Evolutionary conservation across 2,329 filamentous ascomycete genomes (phyloP).

Genomic region (Cytospora piceicola): DNA sequence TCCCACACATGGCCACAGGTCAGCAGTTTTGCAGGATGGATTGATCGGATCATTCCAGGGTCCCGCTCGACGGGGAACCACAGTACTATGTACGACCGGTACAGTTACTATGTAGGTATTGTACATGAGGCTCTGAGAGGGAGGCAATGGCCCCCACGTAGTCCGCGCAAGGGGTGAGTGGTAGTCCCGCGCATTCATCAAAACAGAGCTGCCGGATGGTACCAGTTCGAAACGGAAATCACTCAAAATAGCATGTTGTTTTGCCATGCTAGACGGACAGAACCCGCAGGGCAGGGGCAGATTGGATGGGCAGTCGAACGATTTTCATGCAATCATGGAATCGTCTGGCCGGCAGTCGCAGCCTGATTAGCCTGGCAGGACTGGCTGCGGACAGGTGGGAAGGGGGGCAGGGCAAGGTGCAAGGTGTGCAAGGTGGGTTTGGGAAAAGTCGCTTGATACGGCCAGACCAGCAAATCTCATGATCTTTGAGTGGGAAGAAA

Average conservation of each 20-base stretch:
- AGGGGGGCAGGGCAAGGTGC: not conserved
- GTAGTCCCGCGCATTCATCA: too few species aligned
- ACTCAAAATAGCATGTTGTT: not conserved
- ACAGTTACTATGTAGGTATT: too few species aligned
- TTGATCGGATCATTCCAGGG: not conserved
- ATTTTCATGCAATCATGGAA: constrained; percentile 7
- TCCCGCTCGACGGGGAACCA: too few species aligned
- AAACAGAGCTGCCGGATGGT: not conserved
- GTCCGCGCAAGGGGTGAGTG: too few species aligned
- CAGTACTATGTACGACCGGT: too few species aligned
- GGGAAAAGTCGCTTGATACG: constrained; percentile 3
- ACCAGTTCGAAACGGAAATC: not conserved
- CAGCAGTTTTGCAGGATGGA: not conserved
- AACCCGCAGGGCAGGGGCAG: not conserved
- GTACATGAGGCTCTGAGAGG: too few species aligned
- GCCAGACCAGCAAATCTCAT: not conserved
- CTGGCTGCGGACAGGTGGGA: not conserved
- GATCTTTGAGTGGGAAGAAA: not conserved
- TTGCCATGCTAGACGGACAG: not conserved
- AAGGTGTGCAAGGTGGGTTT: not conserved
- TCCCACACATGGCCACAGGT: not conserved
- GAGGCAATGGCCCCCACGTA: too few species aligned
- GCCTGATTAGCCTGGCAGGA: not conserved
- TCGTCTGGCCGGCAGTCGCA: not conserved
- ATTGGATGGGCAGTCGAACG: not conserved